Evolutionary conservation across 2,329 filamentous ascomycete genomes (phyloP).

Genomic region (Ceratocystis cubensis): DNA sequence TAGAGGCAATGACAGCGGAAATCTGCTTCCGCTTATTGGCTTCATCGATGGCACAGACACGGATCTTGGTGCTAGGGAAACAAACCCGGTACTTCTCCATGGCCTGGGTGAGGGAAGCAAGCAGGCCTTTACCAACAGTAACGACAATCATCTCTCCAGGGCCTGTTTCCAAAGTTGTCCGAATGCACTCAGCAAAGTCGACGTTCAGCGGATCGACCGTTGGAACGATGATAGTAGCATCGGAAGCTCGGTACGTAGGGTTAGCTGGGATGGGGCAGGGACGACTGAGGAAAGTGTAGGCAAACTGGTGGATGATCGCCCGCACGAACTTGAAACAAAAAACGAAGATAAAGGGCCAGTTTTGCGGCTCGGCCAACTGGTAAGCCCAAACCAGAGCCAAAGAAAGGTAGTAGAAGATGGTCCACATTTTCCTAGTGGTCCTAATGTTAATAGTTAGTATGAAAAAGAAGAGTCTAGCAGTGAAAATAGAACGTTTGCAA

Average conservation of each 20-base stretch:
- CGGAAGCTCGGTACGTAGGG: constrained; percentile 28
- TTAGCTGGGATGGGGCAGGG: constrained; percentile 26
- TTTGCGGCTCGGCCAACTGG: not conserved
- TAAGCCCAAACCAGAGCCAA: not conserved
- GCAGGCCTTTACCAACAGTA: constrained; percentile 31
- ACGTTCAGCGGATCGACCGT: constrained; percentile 35
- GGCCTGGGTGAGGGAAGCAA: constrained; percentile 20
- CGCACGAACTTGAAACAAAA: constrained; percentile 35
- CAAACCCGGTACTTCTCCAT: constrained; percentile 16
- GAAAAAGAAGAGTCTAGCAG: not conserved
- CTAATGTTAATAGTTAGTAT: not conserved
- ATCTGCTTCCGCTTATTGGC: constrained; percentile 41
- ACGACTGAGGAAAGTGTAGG: constrained; percentile 31
- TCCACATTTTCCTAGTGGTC: not conserved
- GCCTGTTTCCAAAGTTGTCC: constrained; percentile 30
- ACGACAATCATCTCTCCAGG: constrained; percentile 34
- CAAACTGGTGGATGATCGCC: constrained; percentile 33
- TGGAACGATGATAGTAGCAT: constrained; percentile 41
- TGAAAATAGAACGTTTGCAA: not conserved
- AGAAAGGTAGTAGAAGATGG: not conserved
- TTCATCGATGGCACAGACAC: constrained; percentile 26
- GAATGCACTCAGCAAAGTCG: constrained; percentile 34
- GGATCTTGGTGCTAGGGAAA: constrained; percentile 24
- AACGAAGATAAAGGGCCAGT: constrained; percentile 19
- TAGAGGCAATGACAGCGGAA: constrained; percentile 29